A percentile compares a stretch with the other conserved stretches of the same genome.
phyloP scores from a whole-genome alignment of 2,329 filamentous ascomycete species.

The Fusarium sp. region DNA sequence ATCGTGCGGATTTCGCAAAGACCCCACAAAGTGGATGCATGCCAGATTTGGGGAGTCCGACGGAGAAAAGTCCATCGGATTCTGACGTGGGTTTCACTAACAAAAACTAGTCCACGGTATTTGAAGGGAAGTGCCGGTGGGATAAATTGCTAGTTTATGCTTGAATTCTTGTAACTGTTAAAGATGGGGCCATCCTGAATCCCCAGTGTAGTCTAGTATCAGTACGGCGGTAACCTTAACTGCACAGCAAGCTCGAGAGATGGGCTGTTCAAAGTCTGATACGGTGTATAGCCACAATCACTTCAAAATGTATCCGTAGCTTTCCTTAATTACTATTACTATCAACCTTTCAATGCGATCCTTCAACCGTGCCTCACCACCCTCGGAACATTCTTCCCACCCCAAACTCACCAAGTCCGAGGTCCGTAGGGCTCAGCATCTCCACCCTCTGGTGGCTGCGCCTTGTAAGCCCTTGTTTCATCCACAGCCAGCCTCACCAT shows the following conservation, averaged over 20 bases:
- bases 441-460: neutral
- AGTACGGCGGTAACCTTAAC: too few relatives aligned
- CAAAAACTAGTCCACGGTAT: neutral
- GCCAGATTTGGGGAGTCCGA: constrained; percentile 1
- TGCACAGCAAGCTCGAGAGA: too few relatives aligned
- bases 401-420: neutral
- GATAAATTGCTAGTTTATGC: neutral
- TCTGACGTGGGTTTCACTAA: too few relatives aligned
- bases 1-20: neutral
- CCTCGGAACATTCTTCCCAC: neutral
- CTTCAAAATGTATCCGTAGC: too few relatives aligned
- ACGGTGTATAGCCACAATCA: too few relatives aligned
- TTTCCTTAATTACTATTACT: too few relatives aligned
- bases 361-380: neutral
- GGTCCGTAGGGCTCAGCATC: constrained; percentile 8
- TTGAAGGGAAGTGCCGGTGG: neutral
- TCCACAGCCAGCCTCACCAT: rapidly evolving
- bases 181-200: neutral
- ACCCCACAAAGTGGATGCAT: neutral
- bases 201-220: too few relatives aligned
- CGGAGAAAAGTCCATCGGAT: constrained; percentile 4
- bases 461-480: constrained; percentile 23
- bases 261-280: too few relatives aligned
- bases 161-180: neutral
- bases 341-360: rapidly evolving